Base-by-base conservation (phyloP, 305 asterid genomes). In the Fraxinus nigra region DNA sequence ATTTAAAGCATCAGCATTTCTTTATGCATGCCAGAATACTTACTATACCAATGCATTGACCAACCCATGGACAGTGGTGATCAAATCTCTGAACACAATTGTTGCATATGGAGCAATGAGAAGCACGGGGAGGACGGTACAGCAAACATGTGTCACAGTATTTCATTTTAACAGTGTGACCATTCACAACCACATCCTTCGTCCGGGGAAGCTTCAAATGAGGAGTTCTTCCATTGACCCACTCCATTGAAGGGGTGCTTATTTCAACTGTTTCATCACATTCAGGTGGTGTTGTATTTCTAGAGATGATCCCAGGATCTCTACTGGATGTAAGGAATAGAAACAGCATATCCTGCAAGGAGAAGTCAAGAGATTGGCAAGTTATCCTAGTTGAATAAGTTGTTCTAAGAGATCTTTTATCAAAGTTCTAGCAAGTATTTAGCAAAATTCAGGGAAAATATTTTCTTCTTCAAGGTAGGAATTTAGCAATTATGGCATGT, bases 11-110 rank as follows among this genome's bases (percentile, higher is more conserved):
- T 35, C 56, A 46, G 18, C 46, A 72, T 34, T 10, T 34, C 38
- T 30, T 38, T 72, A 79, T 37, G 79, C 32, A 40, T 11, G 70
- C 67, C 46, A 54, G 79, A 80, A 80, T 69, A 92, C 97, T 90
- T 85, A 93, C 98, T 46, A 91, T 43, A 74, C 98, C 98, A 84
- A 93, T 92, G 91, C 98, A 93, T 77, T 93, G 97, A 56, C 98
- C 98, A 82, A 93, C 91, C 97, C 97, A 93, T 38, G 97, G 97
- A 82, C 98, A 93, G 76, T 93, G 98, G 84, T 92, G 98, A 90
- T 93, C 98, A 51, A 92, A 91, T 87, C 85, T 90, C 86, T 90
- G 95, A 80, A 93, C 97, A 84, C 98, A 93, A 74, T 92, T 93
- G 90, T 92, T 92, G 90, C 98, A 93, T 80, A 91, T 92, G 80